These are phyloP conservation scores for Elaeis guineensis DNA, from an alignment of 176 grass and related monocot species.

Conservation along the genomic window DNA sequence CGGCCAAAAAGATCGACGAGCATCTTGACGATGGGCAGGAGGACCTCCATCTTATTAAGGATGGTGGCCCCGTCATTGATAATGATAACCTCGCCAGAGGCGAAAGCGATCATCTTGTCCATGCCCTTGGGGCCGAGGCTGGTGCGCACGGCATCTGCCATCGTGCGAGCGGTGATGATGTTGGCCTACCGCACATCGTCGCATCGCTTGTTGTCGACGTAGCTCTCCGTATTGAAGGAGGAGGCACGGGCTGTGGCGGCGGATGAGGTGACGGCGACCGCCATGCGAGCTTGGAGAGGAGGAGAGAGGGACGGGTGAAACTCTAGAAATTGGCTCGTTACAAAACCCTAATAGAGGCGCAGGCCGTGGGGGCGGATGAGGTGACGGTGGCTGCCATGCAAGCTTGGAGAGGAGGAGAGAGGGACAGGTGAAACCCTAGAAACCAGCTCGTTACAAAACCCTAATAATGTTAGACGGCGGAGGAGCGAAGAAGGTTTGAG, in stretches of 20 bases:
- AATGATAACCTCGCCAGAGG: slow-evolving; percentile 62
- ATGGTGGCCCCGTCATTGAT: slow-evolving; percentile 85
- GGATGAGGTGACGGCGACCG: slow-evolving; percentile 31
- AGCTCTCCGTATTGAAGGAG: slow-evolving; percentile 57
- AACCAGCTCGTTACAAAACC: too few relatives aligned
- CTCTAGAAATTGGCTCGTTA: not conserved
- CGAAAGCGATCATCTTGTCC: slow-evolving; percentile 80
- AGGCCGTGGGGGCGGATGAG: too few relatives aligned
- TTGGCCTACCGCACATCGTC: slow-evolving; percentile 73
- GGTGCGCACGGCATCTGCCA: slow-evolving; percentile 76
- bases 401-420: too few relatives aligned
- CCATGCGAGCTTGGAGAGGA: not conserved
- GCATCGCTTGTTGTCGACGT: slow-evolving; percentile 74
- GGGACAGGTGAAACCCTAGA: too few relatives aligned
- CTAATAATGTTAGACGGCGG: too few relatives aligned
- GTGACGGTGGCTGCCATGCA: too few relatives aligned
- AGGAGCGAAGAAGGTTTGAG: too few relatives aligned
- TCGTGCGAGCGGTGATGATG: slow-evolving; percentile 49
- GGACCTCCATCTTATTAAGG: slow-evolving; percentile 56
- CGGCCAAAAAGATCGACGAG: slow-evolving; percentile 87
- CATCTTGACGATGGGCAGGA: slow-evolving; percentile 80
- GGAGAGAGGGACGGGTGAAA: not conserved
- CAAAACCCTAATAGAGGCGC: too few relatives aligned
- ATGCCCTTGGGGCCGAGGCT: slow-evolving; percentile 70
- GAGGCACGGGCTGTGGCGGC: slow-evolving; percentile 1